A percentile compares a stretch with the other conserved stretches of the same genome.
Evolutionary conservation across 805 yeast genomes (phyloP).

Genomic region (Pichia nanzhaoensis): DNA sequence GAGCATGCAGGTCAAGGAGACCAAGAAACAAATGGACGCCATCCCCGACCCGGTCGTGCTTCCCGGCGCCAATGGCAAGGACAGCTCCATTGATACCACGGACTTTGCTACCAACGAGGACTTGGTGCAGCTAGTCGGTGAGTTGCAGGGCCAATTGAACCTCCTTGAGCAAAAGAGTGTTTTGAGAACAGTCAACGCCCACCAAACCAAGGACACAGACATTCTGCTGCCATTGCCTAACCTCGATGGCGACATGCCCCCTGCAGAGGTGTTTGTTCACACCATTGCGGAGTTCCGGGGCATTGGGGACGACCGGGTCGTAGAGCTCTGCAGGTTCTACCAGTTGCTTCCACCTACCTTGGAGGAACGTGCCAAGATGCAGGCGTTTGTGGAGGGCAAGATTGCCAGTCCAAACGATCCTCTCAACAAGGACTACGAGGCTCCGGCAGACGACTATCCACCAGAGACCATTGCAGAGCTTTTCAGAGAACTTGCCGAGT

Average conservation of each 20-base stretch:
- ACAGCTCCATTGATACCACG: constrained; percentile 33
- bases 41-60: constrained; percentile 17
- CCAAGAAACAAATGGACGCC: constrained; percentile 21
- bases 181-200: constrained; percentile 61
- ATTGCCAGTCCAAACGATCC: constrained; percentile 33
- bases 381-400: constrained; percentile 47
- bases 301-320: constrained; percentile 39
- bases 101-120: constrained; percentile 79
- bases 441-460: constrained; percentile 30
- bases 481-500: constrained; percentile 61
- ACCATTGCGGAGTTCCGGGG: constrained; percentile 47
- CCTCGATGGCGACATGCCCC: constrained; percentile 70
- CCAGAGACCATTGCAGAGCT: constrained; percentile 47
- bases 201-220: constrained; percentile 36
- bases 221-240: constrained; percentile 65
- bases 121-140: constrained; percentile 79
- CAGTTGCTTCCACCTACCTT: constrained; percentile 65
- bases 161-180: constrained; percentile 70
- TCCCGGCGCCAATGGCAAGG: neutral
- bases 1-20: constrained; percentile 58
- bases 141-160: constrained; percentile 82
- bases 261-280: constrained; percentile 46
- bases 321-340: constrained; percentile 61
- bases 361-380: constrained; percentile 45
- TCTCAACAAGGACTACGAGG: constrained; percentile 21